phyloP scores from a whole-genome alignment of 2,329 filamentous ascomycete genomes.

The Penicillium sp. region DNA sequence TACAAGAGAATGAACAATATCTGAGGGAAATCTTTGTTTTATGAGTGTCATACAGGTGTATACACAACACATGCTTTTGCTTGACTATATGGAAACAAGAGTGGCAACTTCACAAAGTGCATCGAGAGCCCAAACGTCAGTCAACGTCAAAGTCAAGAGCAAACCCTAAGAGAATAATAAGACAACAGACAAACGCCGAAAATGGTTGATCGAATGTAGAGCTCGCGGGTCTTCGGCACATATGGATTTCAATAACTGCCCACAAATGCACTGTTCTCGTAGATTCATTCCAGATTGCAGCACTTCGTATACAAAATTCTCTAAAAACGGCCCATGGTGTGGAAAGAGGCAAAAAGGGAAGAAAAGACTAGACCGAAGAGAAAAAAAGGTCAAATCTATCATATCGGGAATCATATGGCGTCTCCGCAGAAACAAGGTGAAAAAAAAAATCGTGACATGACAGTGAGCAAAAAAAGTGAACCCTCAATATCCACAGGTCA shows the following conservation, averaged over 20 bases:
- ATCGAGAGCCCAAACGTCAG: neutral
- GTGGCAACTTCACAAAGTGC: neutral
- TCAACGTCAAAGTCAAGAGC: neutral
- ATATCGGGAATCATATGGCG: constrained; percentile 21
- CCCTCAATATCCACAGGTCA: constrained; percentile 2
- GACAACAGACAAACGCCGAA: neutral
- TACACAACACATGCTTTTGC: neutral
- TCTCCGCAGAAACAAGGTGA: constrained; percentile 11
- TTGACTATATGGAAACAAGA: neutral
- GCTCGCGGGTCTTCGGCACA: neutral
- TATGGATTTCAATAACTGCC: neutral
- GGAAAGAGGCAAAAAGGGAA: neutral
- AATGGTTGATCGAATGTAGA: constrained; percentile 4
- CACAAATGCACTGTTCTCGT: constrained; percentile 15
- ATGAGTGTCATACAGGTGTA: neutral
- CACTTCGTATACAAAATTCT: constrained; percentile 11
- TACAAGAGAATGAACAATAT: neutral
- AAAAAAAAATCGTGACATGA: constrained; percentile 9
- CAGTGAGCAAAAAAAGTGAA: constrained; percentile 4
- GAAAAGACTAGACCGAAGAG: neutral
- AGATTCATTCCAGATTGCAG: constrained; percentile 14
- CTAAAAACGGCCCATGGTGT: neutral
- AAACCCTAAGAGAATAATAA: neutral
- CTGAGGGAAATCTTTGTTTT: neutral
- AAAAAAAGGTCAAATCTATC: constrained; percentile 15